phyloP scores from a whole-genome alignment of 176 grass and related monocot genomes.

The Avena atlantica region DNA sequence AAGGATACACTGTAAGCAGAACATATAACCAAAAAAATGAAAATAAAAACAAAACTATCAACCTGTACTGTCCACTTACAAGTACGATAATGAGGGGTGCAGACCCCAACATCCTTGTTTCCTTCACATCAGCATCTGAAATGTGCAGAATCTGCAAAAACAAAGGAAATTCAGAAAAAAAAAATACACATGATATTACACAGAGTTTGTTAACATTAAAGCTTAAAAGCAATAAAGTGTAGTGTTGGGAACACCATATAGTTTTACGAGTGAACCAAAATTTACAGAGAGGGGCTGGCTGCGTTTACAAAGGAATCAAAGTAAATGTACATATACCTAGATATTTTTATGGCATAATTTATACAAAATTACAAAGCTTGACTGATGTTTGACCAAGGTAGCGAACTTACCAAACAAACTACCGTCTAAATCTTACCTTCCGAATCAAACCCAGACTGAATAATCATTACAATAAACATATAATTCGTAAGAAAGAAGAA shows the following conservation, averaged over 20 bases:
- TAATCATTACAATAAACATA: background rate
- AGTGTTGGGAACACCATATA: background rate
- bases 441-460: constrained; percentile 4
- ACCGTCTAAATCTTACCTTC: background rate
- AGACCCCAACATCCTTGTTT: constrained; percentile 98
- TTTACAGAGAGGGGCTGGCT: constrained; percentile 11
- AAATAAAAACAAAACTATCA: constrained; percentile 7
- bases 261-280: constrained; percentile 30
- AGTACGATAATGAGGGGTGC: constrained; percentile 71
- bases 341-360: constrained; percentile 1
- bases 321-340: constrained; percentile 12
- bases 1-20: constrained; percentile 35
- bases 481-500: background rate
- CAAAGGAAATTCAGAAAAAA: constrained; percentile 30
- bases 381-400: constrained; percentile 21
- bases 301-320: background rate
- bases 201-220: background rate
- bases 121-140: constrained; percentile 87
- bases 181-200: background rate
- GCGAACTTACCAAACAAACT: background rate
- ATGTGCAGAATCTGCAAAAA: constrained; percentile 89
- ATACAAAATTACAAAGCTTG: background rate
- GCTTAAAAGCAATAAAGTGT: constrained; percentile 41
- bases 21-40: constrained; percentile 19
- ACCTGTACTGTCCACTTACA: constrained; percentile 45